phyloP scores from a whole-genome alignment of 164 flowering plant genomes.

The Vitis cinerea region DNA sequence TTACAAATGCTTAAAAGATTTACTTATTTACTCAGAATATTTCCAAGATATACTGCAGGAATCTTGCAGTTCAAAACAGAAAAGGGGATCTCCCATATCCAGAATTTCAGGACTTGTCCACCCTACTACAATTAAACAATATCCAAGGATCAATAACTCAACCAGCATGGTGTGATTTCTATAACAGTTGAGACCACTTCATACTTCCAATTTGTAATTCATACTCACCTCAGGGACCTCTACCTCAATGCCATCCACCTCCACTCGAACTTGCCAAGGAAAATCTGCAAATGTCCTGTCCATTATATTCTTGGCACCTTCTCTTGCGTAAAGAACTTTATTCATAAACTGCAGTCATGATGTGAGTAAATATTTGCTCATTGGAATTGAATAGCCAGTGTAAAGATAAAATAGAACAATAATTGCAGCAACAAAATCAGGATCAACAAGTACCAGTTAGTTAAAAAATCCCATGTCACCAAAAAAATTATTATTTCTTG shows the following conservation, averaged over 20 bases:
- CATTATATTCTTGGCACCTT: conserved; percentile 94
- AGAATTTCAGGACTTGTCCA: background rate
- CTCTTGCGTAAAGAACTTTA: conserved; percentile 95
- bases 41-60: background rate
- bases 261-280: conserved; percentile 91
- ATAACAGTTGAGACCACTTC: conserved; percentile 3
- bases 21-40: too few relatives aligned
- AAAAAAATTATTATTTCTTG: background rate
- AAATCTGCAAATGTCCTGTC: conserved; percentile 91
- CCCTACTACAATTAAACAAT: background rate
- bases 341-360: conserved; percentile 86
- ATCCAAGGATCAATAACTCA: background rate
- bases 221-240: conserved; percentile 93
- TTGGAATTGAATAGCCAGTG: too few relatives aligned
- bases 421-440: too few relatives aligned
- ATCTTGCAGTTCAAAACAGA: background rate
- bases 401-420: too few relatives aligned
- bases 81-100: background rate
- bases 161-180: conserved; percentile 1
- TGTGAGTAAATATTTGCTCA: too few relatives aligned
- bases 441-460: background rate
- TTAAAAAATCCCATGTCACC: background rate
- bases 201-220: too few relatives aligned
- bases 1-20: background rate
- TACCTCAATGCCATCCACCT: conserved; percentile 90